Evolutionary conservation across 306 rosid genomes (phyloP).

Genomic region (Casuarina equisetifolia): DNA sequence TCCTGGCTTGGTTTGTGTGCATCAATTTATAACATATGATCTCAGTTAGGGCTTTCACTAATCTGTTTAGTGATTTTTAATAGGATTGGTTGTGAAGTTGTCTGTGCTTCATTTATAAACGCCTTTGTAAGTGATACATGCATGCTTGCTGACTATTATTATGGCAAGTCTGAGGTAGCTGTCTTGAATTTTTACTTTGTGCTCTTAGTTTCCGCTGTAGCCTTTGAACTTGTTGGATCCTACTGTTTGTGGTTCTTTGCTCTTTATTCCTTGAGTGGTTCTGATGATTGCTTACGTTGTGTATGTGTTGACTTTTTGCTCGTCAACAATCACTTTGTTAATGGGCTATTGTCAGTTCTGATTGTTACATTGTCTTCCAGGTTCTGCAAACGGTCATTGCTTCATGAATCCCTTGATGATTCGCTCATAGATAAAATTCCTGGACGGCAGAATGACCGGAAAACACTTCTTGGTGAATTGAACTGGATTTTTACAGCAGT

Average conservation of each 20-base stretch:
- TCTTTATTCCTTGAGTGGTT: conserved; percentile 11
- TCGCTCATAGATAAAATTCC: conserved; percentile 90
- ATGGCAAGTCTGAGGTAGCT: neutral
- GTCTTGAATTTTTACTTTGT: neutral
- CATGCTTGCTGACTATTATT: neutral
- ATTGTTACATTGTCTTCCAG: conserved; percentile 43
- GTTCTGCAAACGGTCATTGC: conserved; percentile 89
- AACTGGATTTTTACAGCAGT: conserved; percentile 99
- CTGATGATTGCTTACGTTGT: neutral
- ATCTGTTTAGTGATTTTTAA: neutral
- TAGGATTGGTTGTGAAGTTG: neutral
- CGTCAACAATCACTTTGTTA: neutral
- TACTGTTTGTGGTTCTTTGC: neutral
- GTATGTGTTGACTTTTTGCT: neutral
- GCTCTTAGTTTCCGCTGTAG: neutral
- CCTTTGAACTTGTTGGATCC: neutral
- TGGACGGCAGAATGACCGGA: conserved; percentile 94
- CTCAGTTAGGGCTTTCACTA: too few species aligned
- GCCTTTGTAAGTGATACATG: neutral
- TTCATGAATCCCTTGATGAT: conserved; percentile 74
- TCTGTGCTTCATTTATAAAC: neutral
- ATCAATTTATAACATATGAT: neutral
- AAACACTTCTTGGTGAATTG: conserved; percentile 94
- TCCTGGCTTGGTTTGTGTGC: neutral
- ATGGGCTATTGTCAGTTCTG: conserved; percentile 8